phyloP scores from a whole-genome alignment of 2,329 filamentous ascomycete genomes.

The Sporothrix brasiliensis region DNA sequence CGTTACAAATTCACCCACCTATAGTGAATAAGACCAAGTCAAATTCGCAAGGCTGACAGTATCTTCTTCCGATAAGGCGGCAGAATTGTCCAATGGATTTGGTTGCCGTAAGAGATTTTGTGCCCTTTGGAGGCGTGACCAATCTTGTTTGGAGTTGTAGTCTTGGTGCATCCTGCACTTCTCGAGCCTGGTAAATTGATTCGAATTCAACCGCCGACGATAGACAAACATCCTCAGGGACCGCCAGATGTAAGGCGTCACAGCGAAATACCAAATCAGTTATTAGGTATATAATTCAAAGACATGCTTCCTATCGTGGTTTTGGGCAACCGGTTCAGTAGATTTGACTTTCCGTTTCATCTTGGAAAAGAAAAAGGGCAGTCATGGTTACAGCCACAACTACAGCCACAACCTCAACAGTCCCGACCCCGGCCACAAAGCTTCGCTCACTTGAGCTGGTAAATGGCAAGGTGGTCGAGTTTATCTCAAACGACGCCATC shows the following conservation, averaged over 20 bases:
- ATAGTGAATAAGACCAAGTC: neutral
- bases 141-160: neutral
- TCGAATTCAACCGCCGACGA: neutral
- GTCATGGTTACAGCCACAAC: slow-evolving; percentile 1
- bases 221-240: neutral
- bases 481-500: slow-evolving; percentile 39
- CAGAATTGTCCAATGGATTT: neutral
- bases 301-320: neutral
- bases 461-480: slow-evolving; percentile 38
- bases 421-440: slow-evolving; percentile 5
- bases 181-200: neutral
- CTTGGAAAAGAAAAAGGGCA: neutral
- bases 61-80: slow-evolving; percentile 3
- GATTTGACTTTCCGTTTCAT: too few relatives aligned
- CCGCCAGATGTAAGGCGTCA: neutral
- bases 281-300: slow-evolving; percentile 17
- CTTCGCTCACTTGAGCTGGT: slow-evolving; percentile 36
- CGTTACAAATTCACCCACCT: slow-evolving; percentile 3
- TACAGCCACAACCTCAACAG: neutral
- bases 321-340: neutral
- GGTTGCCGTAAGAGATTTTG: neutral
- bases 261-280: neutral
- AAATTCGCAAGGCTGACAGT: neutral
- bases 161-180: neutral
- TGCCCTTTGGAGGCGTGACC: neutral